Evolutionary conservation across 768 basidiomycete genomes (phyloP), one percentile per base, ranked within the genome.

Genomic region (Auricularia heimuer): DNA sequence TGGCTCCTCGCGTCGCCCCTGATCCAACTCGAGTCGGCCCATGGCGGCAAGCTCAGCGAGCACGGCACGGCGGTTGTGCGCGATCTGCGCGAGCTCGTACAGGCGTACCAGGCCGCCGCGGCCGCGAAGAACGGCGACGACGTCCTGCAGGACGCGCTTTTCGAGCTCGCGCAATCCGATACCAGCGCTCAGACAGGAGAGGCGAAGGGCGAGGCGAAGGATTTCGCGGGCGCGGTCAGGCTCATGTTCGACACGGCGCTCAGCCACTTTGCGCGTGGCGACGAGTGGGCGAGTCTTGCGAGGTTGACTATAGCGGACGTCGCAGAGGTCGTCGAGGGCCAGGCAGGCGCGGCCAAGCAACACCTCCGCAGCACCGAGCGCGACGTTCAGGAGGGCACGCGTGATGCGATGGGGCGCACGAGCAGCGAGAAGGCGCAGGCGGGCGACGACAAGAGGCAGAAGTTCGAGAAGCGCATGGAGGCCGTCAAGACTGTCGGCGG

Each of bases 391-490:
- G 75, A 79, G 1, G 88, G 88, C 3, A 77, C 86, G 70, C 77
- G 86, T 56, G 84, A 85, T 67, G 73, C 78, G 24, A 69, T 84
- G 18, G 47, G 47, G 6, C 47, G 47, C 47, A 0, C 87, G 88
- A 0, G 73, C 85, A 51, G 45, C 44, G 24, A 54, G 44, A 34
- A 81, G 81, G 68, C 79, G 78, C 72, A 71, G 0, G 70, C 81
- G 0, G 79, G 86, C 66, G 85, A 88, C 66, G 85, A 88, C 36
- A 65, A 77, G 3, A 82, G 82, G 70, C 79, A 78, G 8, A 77
- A 79, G 34, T 90, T 86, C 71, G 85, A 88, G 73, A 82, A 83
- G 68, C 80, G 85, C 0, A 86, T 90, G 83, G 89, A 89, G 37
- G 80, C 80, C 0, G 77, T 83, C 8, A 89, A 87, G 71, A 79